Percentiles rank a stretch among this genome's conserved stretches.
Conservation (phyloP, 768 basidiomycete species). For the Podaxis carcinomalis region DNA sequence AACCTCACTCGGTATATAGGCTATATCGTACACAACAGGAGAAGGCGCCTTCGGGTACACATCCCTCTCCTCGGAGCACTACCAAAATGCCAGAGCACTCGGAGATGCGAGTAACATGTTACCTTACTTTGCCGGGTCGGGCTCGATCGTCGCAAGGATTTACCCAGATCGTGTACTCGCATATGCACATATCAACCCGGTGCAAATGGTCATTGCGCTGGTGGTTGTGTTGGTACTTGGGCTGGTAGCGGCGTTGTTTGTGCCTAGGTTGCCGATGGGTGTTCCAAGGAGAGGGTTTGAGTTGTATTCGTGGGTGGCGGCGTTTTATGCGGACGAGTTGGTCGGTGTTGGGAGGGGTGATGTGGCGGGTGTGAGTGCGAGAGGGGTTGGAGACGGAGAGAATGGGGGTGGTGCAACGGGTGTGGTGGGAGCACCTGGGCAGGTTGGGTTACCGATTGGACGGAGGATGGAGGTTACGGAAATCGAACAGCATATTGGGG, state of each 20-base stretch:
- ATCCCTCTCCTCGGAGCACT: constrained; percentile 26
- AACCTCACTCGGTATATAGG: constrained; percentile 15
- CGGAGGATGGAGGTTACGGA: constrained; percentile 10
- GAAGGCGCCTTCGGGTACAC: constrained; percentile 34
- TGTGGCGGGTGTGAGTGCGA: not conserved
- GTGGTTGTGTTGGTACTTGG: constrained; percentile 25
- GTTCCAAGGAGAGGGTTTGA: constrained; percentile 23
- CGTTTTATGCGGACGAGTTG: constrained; percentile 20
- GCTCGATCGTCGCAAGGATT: constrained; percentile 27
- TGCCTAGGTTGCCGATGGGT: constrained; percentile 20
- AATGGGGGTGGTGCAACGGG: not conserved
- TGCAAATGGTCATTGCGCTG: constrained; percentile 22
- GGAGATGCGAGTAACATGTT: constrained; percentile 37
- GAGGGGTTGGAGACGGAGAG: not conserved
- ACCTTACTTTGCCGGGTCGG: constrained; percentile 38
- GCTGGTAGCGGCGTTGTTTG: constrained; percentile 22
- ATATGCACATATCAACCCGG: constrained; percentile 19
- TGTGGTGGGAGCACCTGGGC: not conserved
- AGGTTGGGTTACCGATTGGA: constrained; percentile 1
- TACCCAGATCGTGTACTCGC: constrained; percentile 29
- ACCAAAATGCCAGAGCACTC: constrained; percentile 29
- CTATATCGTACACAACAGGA: constrained; percentile 33
- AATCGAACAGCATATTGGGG: constrained; percentile 2
- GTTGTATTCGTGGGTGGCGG: constrained; percentile 22
- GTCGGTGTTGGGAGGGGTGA: not conserved